phyloP scores from a whole-genome alignment of 2,329 filamentous ascomycete species.

The Claviceps quebecensis region DNA sequence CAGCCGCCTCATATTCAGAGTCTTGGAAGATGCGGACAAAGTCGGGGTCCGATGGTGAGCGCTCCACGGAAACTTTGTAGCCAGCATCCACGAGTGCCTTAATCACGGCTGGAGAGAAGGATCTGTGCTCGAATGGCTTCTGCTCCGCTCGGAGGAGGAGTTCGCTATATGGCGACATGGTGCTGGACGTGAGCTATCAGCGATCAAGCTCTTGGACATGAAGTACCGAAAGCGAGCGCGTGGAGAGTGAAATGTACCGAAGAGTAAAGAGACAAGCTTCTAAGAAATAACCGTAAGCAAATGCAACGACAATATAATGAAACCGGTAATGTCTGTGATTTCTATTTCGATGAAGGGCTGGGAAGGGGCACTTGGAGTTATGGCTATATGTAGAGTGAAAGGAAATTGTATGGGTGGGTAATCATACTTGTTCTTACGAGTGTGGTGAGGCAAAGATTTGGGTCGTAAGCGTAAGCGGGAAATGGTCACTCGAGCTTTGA shows the following conservation, averaged over 20 bases:
- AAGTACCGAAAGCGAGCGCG: background rate
- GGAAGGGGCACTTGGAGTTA: no score
- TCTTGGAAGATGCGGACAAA: slow-evolving; percentile 49
- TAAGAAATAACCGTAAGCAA: no score
- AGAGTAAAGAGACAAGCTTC: no score
- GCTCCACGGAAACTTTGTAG: slow-evolving; percentile 55
- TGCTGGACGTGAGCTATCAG: background rate
- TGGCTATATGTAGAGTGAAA: no score
- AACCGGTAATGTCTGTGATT: no score
- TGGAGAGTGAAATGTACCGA: no score
- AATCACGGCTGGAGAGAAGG: slow-evolving; percentile 29
- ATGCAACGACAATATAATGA: no score
- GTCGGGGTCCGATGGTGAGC: slow-evolving; percentile 16
- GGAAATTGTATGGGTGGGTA: background rate
- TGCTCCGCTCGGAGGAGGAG: slow-evolving; percentile 45
- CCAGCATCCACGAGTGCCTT: slow-evolving; percentile 49
- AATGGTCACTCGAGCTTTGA: background rate
- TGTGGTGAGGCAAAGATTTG: background rate
- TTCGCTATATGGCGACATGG: slow-evolving; percentile 16
- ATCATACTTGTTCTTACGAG: background rate
- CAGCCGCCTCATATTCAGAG: slow-evolving; percentile 45
- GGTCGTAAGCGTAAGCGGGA: background rate
- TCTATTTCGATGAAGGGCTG: no score
- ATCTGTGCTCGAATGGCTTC: slow-evolving; percentile 23
- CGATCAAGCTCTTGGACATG: background rate